Evolutionary conservation across 2,329 filamentous ascomycete species (phyloP).

Genomic region (Fusarium anthophilum): DNA sequence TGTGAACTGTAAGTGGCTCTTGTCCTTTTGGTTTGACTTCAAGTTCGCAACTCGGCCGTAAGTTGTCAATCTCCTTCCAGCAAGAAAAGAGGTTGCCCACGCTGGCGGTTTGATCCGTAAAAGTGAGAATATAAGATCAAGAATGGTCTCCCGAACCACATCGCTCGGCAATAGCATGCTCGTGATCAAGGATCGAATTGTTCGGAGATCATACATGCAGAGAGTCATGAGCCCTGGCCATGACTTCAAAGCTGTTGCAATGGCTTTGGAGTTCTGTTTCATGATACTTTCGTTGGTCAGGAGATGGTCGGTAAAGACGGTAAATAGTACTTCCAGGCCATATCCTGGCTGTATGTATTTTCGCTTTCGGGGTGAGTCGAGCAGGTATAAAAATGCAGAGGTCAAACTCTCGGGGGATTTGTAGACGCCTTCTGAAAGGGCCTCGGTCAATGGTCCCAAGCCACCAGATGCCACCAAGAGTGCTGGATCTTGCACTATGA

Average conservation of each 20-base stretch:
- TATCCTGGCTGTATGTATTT: conserved; percentile 87
- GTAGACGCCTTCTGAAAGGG: conserved; percentile 88
- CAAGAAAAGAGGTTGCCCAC: conserved; percentile 96
- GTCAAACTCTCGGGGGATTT: conserved; percentile 91
- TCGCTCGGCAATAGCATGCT: conserved; percentile 68
- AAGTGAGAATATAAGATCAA: conserved; percentile 84
- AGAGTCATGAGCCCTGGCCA: conserved; percentile 93
- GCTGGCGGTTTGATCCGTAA: conserved; percentile 89
- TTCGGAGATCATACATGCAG: conserved; percentile 86
- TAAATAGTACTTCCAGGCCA: conserved; percentile 89
- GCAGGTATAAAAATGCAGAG: conserved; percentile 85
- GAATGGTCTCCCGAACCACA: conserved; percentile 75
- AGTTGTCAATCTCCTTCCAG: conserved; percentile 90
- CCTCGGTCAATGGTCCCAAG: conserved; percentile 87
- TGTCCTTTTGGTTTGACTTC: conserved; percentile 64
- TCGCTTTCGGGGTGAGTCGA: conserved; percentile 84
- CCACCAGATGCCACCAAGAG: conserved; percentile 86
- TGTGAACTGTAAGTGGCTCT: conserved; percentile 61
- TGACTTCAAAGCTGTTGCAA: conserved; percentile 87
- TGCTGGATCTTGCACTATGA: conserved; percentile 85
- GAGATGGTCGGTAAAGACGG: conserved; percentile 87
- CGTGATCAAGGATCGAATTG: conserved; percentile 80
- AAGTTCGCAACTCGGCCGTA: conserved; percentile 94
- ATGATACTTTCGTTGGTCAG: conserved; percentile 69
- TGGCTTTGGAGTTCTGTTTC: conserved; percentile 91